Base-by-base conservation (phyloP, 148 eudicot species). In the Camellia lanceoleosa region DNA sequence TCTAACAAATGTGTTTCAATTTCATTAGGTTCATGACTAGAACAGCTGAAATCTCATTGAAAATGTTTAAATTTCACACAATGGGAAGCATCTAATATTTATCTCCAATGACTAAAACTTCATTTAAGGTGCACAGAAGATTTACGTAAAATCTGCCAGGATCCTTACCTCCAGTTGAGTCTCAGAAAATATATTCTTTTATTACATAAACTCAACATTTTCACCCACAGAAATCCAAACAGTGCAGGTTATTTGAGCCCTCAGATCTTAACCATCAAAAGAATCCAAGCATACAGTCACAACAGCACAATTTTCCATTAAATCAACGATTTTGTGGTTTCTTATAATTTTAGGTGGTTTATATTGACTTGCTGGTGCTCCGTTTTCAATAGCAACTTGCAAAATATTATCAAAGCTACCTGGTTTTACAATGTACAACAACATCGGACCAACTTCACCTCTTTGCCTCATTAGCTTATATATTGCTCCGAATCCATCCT, bases 331-430 rank as follows among this genome's bases (percentile, higher is more conserved):
- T 30, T 62, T 64, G 10, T 56, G 80, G 41, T 41, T 81, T 78
- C 86, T 81, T 71, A 87, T 79, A 43, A 87, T 85, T 61, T 83
- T 87, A 13, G 90, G 88, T n/a, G 86, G 83, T 71, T 87, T 87
- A 58, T 85, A 83, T 72, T 85, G 88, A 81, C 83, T 79, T 46
- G 83, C 78, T 23, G 90, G 88, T 46, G 90, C 82, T 58, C 85
- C 88, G 46, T 81, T 85, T 60, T 79, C 82, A 49, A 85, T 51
- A 30, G 89, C 84, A 44, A 68, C 49, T 68, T 79, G 70, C 18
- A 83, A 72, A 44, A 87, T 59, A 63, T 68, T 12, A 65, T 82
- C 76, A 55, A 87, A 87, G 66, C 74, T 85, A 8, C 86, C 90
- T 23, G 75, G 72, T 30, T 75, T 47, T 38, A 87, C 83, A 75